These are phyloP conservation scores for Oryza meridionalis DNA, from an alignment of 176 grass and related monocot species.

Conservation along the genomic window DNA sequence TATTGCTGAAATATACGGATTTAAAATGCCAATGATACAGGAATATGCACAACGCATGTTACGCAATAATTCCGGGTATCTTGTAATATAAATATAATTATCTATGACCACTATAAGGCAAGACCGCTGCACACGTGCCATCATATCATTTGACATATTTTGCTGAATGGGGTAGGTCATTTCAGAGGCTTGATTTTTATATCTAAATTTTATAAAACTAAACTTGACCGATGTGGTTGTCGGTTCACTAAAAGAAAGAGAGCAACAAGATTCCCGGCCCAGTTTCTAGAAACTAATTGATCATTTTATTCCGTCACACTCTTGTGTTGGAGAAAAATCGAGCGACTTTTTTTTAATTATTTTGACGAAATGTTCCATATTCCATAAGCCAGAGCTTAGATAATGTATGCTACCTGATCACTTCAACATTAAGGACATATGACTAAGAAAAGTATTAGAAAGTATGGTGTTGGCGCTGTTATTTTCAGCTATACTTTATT, in stretches of 20 bases:
- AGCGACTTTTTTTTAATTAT: too few species aligned
- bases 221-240: not conserved
- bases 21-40: slow-evolving; percentile 13
- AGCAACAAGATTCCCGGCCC: too few species aligned
- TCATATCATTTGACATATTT: not conserved
- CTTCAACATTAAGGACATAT: too few species aligned
- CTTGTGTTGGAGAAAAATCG: not conserved
- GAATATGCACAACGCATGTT: not conserved
- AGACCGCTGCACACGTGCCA: not conserved
- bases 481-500: too few species aligned
- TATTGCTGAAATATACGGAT: not conserved
- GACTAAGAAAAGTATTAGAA: too few species aligned
- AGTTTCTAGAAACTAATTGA: not conserved
- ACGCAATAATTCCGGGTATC: not conserved
- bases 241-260: not conserved
- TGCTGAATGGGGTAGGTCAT: too few species aligned
- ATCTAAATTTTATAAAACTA: not conserved
- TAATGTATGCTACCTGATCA: too few species aligned
- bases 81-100: not conserved
- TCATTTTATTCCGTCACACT: not conserved
- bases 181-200: not conserved
- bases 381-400: too few species aligned
- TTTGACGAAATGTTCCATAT: too few species aligned
- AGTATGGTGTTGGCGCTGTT: too few species aligned
- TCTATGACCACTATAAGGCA: not conserved